Evolutionary conservation across 441 rosid genomes (phyloP).

Genomic region (Hura crepitans): DNA sequence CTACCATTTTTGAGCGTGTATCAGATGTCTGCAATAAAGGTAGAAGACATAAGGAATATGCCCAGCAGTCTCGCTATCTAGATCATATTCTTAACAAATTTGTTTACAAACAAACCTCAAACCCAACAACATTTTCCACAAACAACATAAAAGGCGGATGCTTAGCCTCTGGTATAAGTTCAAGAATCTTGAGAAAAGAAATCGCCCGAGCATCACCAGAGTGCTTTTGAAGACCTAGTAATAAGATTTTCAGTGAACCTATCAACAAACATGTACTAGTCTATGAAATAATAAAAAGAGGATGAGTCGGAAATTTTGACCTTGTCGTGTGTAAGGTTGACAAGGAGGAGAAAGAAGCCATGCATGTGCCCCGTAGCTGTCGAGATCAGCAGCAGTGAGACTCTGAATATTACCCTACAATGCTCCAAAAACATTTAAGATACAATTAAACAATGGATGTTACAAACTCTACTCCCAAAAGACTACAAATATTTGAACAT

Average conservation of each 20-base stretch:
- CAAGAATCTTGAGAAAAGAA: slow-evolving; percentile 84
- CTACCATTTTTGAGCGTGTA: slow-evolving; percentile 71
- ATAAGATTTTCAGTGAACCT: background rate
- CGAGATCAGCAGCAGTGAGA: slow-evolving; percentile 71
- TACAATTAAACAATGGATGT: background rate
- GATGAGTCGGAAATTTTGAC: slow-evolving; percentile 29
- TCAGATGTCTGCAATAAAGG: slow-evolving; percentile 64
- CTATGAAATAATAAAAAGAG: background rate
- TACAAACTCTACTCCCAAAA: background rate
- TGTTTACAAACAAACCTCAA: slow-evolving; percentile 57
- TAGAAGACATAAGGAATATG: background rate
- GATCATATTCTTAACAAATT: slow-evolving; percentile 8
- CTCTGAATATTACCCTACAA: slow-evolving; percentile 83
- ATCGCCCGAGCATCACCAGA: slow-evolving; percentile 86
- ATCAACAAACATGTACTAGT: background rate
- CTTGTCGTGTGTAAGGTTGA: slow-evolving; percentile 97
- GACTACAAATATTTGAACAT: background rate
- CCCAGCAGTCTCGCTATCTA: background rate
- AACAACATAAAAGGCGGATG: slow-evolving; percentile 65
- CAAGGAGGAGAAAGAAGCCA: slow-evolving; percentile 99
- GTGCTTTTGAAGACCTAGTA: slow-evolving; percentile 83
- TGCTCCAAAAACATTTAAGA: slow-evolving; percentile 8
- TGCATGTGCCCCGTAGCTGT: slow-evolving; percentile 61
- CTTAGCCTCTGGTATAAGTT: slow-evolving; percentile 58
- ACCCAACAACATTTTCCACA: slow-evolving; percentile 94